phyloP scores from a whole-genome alignment of 2,329 filamentous ascomycete genomes.

The Westerdykella sp. region DNA sequence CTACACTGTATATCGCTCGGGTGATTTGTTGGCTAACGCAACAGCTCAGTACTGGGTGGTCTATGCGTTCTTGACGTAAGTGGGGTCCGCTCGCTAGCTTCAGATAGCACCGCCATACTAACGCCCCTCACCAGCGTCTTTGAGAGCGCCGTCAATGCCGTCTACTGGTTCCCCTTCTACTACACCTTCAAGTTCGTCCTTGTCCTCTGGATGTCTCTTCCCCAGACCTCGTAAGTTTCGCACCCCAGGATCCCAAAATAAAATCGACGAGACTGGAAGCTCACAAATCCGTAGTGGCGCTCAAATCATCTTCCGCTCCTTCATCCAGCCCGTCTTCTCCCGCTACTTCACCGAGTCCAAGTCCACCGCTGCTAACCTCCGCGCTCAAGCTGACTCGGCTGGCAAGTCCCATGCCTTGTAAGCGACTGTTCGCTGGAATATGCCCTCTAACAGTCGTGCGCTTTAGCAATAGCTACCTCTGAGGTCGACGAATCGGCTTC shows the following conservation, averaged over 20 bases:
- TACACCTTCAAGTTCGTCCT: conserved; percentile 99
- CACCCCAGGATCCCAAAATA: background rate
- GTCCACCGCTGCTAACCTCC: conserved; percentile 79
- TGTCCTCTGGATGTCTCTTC: conserved; percentile 95
- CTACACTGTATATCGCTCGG: background rate
- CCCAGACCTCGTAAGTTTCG: conserved; percentile 73
- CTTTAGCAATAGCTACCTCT: no score
- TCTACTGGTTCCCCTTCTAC: conserved; percentile 98
- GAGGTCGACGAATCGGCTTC: no score
- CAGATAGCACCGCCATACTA: conserved; percentile 6
- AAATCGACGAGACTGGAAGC: conserved; percentile 11
- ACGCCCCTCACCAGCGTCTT: conserved; percentile 50
- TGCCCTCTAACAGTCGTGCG: conserved; percentile 25
- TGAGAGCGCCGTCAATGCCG: conserved; percentile 75
- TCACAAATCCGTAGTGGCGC: conserved; percentile 61
- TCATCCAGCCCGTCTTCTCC: conserved; percentile 84
- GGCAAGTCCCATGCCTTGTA: conserved; percentile 35
- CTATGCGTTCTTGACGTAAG: conserved; percentile 70
- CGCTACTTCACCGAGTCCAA: conserved; percentile 73
- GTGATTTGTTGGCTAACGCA: conserved; percentile 12
- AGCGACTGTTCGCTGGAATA: conserved; percentile 9
- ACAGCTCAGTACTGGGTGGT: conserved; percentile 71
- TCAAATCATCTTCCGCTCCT: conserved; percentile 92
- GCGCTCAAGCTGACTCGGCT: conserved; percentile 75
- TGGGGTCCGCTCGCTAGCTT: conserved; percentile 5